These are phyloP conservation scores for Pichia nakasei DNA, from an alignment of 805 yeast genomes.

Conservation along the genomic window DNA sequence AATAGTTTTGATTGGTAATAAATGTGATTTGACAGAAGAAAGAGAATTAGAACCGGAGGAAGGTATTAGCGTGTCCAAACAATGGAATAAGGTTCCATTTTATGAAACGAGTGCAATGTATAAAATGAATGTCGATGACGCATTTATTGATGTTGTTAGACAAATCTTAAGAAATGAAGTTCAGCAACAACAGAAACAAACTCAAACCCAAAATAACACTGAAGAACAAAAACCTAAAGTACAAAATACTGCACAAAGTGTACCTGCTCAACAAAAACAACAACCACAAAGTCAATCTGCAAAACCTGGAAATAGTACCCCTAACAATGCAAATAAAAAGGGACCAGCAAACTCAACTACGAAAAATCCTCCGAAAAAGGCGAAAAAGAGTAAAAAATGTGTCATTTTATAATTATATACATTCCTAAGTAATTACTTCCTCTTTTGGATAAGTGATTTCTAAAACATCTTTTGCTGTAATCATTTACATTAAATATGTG, in stretches of 20 bases:
- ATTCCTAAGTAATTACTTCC: too few relatives aligned
- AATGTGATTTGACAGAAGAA: conserved; percentile 72
- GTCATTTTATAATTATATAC: not conserved
- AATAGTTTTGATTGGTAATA: conserved; percentile 85
- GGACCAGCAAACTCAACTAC: not conserved
- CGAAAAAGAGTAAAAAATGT: conserved; percentile 3
- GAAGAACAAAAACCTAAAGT: not conserved
- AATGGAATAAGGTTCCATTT: conserved; percentile 86
- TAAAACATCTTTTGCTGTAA: too few relatives aligned
- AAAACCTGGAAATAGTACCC: not conserved
- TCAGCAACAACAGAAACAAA: conserved; percentile 15
- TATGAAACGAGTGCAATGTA: conserved; percentile 92
- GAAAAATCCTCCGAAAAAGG: not conserved
- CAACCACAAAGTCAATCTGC: not conserved
- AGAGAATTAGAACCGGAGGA: conserved; percentile 72
- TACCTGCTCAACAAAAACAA: not conserved
- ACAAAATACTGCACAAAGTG: not conserved
- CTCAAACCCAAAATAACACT: not conserved
- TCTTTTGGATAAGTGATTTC: not conserved
- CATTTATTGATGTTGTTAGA: conserved; percentile 79
- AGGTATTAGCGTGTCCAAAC: conserved; percentile 74
- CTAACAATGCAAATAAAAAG: not conserved
- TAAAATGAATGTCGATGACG: conserved; percentile 83
- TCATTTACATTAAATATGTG: too few relatives aligned
- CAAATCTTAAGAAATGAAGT: conserved; percentile 75